Percentiles rank a stretch among this genome's conserved stretches.
These are phyloP conservation scores for Inonotus hispidus DNA, from an alignment of 1,284 basidiomycete species.

Conservation along the genomic window DNA sequence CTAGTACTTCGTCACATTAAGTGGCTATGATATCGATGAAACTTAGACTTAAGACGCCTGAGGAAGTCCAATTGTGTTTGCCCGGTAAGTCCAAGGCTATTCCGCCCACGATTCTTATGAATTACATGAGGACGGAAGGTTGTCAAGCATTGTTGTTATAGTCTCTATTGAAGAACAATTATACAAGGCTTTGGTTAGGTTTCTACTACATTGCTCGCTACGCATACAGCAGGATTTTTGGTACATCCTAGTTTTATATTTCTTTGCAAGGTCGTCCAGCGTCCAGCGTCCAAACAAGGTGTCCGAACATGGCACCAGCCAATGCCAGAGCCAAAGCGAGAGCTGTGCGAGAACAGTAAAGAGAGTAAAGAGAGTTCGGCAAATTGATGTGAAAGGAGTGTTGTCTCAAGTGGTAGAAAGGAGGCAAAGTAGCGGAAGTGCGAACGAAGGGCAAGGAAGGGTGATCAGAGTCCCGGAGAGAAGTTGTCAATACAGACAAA, in stretches of 20 bases:
- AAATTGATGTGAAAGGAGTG: slow-evolving; percentile 1
- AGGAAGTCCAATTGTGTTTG: background rate
- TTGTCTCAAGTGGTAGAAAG: background rate
- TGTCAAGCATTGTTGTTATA: background rate
- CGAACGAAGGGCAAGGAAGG: background rate
- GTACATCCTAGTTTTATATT: background rate
- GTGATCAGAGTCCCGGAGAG: background rate
- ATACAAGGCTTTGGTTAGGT: background rate
- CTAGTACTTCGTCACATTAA: background rate
- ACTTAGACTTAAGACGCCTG: background rate
- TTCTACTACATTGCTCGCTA: slow-evolving; percentile 2
- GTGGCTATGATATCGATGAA: background rate
- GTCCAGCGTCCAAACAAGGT: background rate
- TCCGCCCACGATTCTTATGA: background rate
- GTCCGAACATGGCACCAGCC: background rate
- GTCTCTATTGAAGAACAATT: background rate
- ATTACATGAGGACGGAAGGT: background rate
- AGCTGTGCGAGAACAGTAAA: background rate
- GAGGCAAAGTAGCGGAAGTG: background rate
- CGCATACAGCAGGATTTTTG: slow-evolving; percentile 3
- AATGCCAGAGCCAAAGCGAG: background rate
- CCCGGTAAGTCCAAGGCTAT: background rate
- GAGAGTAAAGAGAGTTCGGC: background rate
- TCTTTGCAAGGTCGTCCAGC: background rate
- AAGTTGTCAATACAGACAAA: too few species aligned